Percentiles rank a stretch among this genome's conserved stretches.
These are phyloP conservation scores for Casuarina glauca DNA, from an alignment of 306 rosid species.

Conservation along the genomic window DNA sequence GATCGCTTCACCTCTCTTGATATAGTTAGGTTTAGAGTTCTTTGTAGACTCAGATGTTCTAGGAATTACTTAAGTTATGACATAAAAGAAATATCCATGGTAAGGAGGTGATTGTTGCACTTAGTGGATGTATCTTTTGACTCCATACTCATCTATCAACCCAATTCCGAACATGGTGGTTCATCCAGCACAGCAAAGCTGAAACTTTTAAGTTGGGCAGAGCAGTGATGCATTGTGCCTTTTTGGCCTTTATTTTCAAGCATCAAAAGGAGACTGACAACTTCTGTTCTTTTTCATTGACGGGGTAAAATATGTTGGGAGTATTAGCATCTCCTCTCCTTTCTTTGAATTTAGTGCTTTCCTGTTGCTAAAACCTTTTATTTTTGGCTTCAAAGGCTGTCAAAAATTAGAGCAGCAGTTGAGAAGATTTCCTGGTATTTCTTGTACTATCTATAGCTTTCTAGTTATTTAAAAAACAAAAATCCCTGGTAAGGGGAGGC, in stretches of 20 bases:
- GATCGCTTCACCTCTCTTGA: slow-evolving; percentile 26
- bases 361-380: slow-evolving; percentile 64
- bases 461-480: slow-evolving; percentile 41
- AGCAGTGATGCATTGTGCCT: slow-evolving; percentile 56
- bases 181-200: slow-evolving; percentile 56
- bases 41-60: slow-evolving; percentile 39
- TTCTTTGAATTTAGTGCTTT: slow-evolving; percentile 50
- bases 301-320: slow-evolving; percentile 87
- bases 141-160: slow-evolving; percentile 43
- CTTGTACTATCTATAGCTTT: slow-evolving; percentile 49
- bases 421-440: slow-evolving; percentile 78
- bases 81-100: slow-evolving; percentile 55
- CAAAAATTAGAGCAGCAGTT: slow-evolving; percentile 61
- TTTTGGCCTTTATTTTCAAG: slow-evolving; percentile 65
- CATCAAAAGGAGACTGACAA: slow-evolving; percentile 77
- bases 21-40: slow-evolving; percentile 43
- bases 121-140: slow-evolving; percentile 32
- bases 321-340: slow-evolving; percentile 70
- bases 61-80: slow-evolving; percentile 43
- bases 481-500: slow-evolving; percentile 99
- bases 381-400: slow-evolving; percentile 67
- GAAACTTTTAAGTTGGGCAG: slow-evolving; percentile 62
- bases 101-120: slow-evolving; percentile 53
- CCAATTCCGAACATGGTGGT: slow-evolving; percentile 49
- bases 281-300: slow-evolving; percentile 72